phyloP scores from a whole-genome alignment of 495 filamentous ascomycete species.

The Haplographium delicatum region DNA sequence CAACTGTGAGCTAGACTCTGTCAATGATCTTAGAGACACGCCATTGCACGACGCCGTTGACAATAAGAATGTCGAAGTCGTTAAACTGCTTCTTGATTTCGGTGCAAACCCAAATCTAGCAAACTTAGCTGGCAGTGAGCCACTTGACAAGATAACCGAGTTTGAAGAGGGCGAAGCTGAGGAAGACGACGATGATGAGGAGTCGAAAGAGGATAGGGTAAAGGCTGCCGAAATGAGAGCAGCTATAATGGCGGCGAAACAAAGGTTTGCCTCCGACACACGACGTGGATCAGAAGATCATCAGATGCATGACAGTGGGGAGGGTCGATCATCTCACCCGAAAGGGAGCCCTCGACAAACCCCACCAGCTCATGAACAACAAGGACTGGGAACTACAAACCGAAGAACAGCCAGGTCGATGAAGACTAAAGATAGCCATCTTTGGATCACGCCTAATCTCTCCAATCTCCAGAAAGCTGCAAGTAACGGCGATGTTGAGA shows the following conservation, averaged over 20 bases:
- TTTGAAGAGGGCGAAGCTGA: slow-evolving; percentile 1
- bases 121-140: slow-evolving; percentile 82
- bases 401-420: slow-evolving; percentile 37
- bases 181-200: slow-evolving; percentile 48
- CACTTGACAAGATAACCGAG: slow-evolving; percentile 59
- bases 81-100: slow-evolving; percentile 74
- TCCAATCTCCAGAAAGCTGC: slow-evolving; percentile 77
- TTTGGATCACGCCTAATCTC: slow-evolving; percentile 52
- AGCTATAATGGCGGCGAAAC: slow-evolving; percentile 47
- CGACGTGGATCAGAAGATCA: slow-evolving; percentile 28
- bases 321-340: slow-evolving; percentile 56
- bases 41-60: slow-evolving; percentile 94
- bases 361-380: slow-evolving; percentile 38
- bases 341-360: slow-evolving; percentile 64
- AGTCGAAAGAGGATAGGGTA: slow-evolving; percentile 3
- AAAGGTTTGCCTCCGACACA: slow-evolving; percentile 27
- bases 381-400: slow-evolving; percentile 5
- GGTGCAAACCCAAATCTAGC: slow-evolving; percentile 85
- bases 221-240: slow-evolving; percentile 49
- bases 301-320: slow-evolving; percentile 45
- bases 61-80: slow-evolving; percentile 87
- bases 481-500: slow-evolving; percentile 73
- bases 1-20: slow-evolving; percentile 57
- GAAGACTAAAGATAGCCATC: slow-evolving; percentile 49
- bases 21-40: slow-evolving; percentile 84